A percentile compares a stretch with the other conserved stretches of the same genome.
Evolutionary conservation across 75 land plant species (phyloP).

Genomic region (Isoetes taiwanensis): DNA sequence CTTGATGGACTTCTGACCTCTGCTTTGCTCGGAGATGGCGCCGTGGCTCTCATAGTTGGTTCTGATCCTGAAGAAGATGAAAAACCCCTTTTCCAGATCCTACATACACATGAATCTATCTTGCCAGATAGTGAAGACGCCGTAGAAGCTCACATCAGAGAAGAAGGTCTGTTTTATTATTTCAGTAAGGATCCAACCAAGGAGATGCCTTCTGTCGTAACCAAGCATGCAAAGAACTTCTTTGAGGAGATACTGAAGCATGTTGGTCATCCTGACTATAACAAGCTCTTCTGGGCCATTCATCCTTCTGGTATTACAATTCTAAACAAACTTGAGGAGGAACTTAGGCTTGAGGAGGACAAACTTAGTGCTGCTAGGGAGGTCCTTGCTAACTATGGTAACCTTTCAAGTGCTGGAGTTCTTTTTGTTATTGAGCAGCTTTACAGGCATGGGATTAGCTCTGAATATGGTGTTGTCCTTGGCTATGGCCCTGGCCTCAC

Average conservation of each 20-base stretch:
- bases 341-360: slow-evolving; percentile 14
- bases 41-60: too few species aligned
- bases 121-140: slow-evolving; percentile 28
- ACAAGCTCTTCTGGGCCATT: slow-evolving; percentile 32
- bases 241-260: too few species aligned
- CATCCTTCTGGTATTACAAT: slow-evolving; percentile 42
- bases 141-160: slow-evolving; percentile 32
- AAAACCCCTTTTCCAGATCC: slow-evolving; percentile 26
- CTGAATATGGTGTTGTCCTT: too few species aligned
- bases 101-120: slow-evolving; percentile 15
- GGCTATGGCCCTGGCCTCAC: too few species aligned
- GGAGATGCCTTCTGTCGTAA: too few species aligned
- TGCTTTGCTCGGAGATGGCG: neutral
- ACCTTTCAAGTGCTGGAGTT: slow-evolving; percentile 32
- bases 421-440: too few species aligned
- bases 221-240: too few species aligned
- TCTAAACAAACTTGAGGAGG: slow-evolving; percentile 26
- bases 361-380: slow-evolving; percentile 16
- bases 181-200: slow-evolving; percentile 25
- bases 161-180: slow-evolving; percentile 36
- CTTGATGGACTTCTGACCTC: neutral
- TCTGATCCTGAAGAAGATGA: too few species aligned
- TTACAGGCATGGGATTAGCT: too few species aligned
- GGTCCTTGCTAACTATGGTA: slow-evolving; percentile 27
- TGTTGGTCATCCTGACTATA: too few species aligned